A percentile compares a stretch with the other conserved stretches of the same genome.
Evolutionary conservation across 169 alveolate species (phyloP).

Genomic region (Plasmodium coatneyi): DNA sequence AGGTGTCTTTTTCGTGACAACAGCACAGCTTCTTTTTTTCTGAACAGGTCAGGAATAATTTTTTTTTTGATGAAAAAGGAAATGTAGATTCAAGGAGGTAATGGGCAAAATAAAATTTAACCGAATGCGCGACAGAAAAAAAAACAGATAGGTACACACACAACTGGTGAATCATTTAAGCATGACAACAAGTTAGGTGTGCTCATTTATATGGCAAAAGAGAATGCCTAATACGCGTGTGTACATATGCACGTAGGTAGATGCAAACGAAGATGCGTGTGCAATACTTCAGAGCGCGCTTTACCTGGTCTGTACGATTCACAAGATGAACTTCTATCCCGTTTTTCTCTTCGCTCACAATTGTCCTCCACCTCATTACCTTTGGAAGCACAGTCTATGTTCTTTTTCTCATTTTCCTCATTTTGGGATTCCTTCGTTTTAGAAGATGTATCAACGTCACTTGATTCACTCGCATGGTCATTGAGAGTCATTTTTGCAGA

Average conservation of each 20-base stretch:
- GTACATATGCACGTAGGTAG: background rate
- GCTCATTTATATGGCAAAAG: background rate
- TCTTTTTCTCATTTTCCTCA: slow-evolving; percentile 13
- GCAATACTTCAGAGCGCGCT: background rate
- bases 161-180: background rate
- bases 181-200: background rate
- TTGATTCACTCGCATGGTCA: slow-evolving; percentile 23
- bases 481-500: slow-evolving; percentile 18
- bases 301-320: slow-evolving; percentile 56
- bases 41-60: background rate
- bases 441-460: background rate
- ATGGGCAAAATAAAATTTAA: background rate
- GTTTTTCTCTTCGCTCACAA: slow-evolving; percentile 60
- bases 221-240: background rate
- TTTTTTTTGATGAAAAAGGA: background rate
- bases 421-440: slow-evolving; percentile 9
- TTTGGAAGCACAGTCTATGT: slow-evolving; percentile 11
- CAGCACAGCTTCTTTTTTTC: slow-evolving; percentile 48
- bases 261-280: background rate
- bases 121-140: background rate
- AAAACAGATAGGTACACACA: background rate
- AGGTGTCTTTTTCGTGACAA: slow-evolving; percentile 12
- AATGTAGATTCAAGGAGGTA: background rate
- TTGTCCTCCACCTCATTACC: slow-evolving; percentile 26
- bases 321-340: slow-evolving; percentile 50